Percentiles rank a stretch among this genome's conserved stretches.
Conservation (phyloP, 352 stramenopile species). For the Globisporangium iwayamae region DNA sequence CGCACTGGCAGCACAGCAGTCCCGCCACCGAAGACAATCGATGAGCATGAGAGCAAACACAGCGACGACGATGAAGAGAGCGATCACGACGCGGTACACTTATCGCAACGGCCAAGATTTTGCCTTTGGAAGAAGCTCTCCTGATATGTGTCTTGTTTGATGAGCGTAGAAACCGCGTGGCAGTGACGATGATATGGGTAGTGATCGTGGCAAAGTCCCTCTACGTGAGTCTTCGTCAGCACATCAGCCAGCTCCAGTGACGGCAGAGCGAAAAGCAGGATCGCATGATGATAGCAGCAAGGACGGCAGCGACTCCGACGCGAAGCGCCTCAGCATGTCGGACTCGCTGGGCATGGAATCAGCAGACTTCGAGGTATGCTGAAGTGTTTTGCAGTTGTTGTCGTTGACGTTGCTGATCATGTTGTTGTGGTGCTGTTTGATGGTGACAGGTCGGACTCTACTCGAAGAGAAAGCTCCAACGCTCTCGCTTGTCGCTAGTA, state of each 20-base stretch:
- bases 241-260: neutral
- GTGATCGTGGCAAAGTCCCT: neutral
- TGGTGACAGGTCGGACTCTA: conserved; percentile 41
- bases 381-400: neutral
- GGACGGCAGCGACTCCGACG: conserved; percentile 16
- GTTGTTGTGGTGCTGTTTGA: neutral
- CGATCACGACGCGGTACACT: conserved; percentile 5
- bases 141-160: neutral
- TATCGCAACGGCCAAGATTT: neutral
- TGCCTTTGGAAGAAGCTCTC: neutral
- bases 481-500: conserved; percentile 49
- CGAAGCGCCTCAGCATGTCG: conserved; percentile 39
- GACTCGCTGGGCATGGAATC: conserved; percentile 77
- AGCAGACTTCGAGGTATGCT: conserved; percentile 70
- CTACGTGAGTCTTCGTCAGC: neutral
- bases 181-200: neutral
- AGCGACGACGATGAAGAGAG: conserved; percentile 17
- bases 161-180: conserved; percentile 5
- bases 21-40: conserved; percentile 13
- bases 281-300: conserved; percentile 14
- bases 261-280: conserved; percentile 11
- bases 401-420: neutral
- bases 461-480: conserved; percentile 39
- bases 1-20: conserved; percentile 61
- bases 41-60: conserved; percentile 24